Percentiles rank a stretch among this genome's conserved stretches.
phyloP scores from a whole-genome alignment of 1,139 yeast species.

The Arxiozyma bovina region DNA sequence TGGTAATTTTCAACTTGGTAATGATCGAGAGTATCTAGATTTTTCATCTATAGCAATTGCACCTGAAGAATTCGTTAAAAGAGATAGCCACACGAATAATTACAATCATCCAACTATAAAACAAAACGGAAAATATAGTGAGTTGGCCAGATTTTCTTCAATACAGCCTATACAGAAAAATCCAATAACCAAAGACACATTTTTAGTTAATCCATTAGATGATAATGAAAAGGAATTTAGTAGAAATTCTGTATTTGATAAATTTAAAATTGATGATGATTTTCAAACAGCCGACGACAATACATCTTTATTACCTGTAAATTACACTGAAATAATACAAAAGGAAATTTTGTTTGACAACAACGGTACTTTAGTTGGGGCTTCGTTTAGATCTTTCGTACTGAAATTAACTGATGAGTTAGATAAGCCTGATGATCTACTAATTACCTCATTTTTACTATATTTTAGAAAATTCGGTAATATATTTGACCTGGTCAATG shows the following conservation, averaged over 20 bases:
- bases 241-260: conserved; percentile 34
- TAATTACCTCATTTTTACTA: conserved; percentile 68
- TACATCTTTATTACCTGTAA: conserved; percentile 4
- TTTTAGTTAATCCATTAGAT: conserved; percentile 10
- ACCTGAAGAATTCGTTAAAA: conserved; percentile 53
- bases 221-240: conserved; percentile 35
- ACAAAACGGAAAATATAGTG: conserved; percentile 2
- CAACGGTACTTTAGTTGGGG: conserved; percentile 58
- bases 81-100: conserved; percentile 38
- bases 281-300: conserved; percentile 1
- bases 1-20: conserved; percentile 65
- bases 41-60: conserved; percentile 49
- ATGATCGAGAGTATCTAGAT: conserved; percentile 65
- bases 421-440: conserved; percentile 55
- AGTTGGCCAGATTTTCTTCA: conserved; percentile 45
- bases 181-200: background rate
- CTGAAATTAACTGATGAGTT: conserved; percentile 63
- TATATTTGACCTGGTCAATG: conserved; percentile 62
- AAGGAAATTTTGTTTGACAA: conserved; percentile 42
- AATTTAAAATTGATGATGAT: conserved; percentile 27
- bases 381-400: conserved; percentile 69
- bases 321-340: conserved; percentile 25
- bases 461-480: conserved; percentile 70
- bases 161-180: conserved; percentile 39
- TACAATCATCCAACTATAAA: background rate